Base-by-base conservation (phyloP, 164 flowering plant species). In the Chloranthus sessilifolius region DNA sequence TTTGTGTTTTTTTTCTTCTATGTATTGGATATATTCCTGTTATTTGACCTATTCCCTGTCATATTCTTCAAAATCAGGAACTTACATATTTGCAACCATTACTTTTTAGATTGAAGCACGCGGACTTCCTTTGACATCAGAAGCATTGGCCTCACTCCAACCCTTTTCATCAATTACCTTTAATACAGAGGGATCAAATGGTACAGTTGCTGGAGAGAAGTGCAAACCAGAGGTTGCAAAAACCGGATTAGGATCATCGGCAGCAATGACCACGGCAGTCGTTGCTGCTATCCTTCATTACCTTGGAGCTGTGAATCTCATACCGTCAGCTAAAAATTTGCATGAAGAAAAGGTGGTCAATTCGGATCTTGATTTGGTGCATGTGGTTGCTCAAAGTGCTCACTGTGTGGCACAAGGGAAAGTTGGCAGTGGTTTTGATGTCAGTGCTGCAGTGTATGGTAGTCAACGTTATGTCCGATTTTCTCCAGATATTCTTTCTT, bases 391-490 rank as follows among this genome's bases (percentile, higher is more conserved):
- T 48, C 99, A 94, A 74, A 82, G 74, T 68, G 88, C 95, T 43
- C 99, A 94, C 51, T 94, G 97, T 56, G 71, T 94, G 52, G 99
- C 99, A 22, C 99, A 94, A 71, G 99, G 99, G 60, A 94, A 94
- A 66, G 92, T 94, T 45, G 99, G 99, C 33, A 94, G 99, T 73
- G 99, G 99, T 7, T 94, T 94, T 81, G 99, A 94, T 77, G 97
- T 94, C 67, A 86, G 97, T 59, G 78, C 94, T 71, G 97, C 95
- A 36, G 97, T 94, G 62, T 94, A 81, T 78, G 99, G 99, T 4
- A 89, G 99, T 75, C 99, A 94, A 59, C 88, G 87, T 15, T 94
- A 89, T 74, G 73, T 88, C 40, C 83, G 99, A 7, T 94, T 94
- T 71, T 94, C 97, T 41, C 95, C 99, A 26, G 85, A 72, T 44